A percentile compares a stretch with the other conserved stretches of the same genome.
phyloP scores from a whole-genome alignment of 2,329 filamentous ascomycete genomes.

The Paramyrothecium sp. region DNA sequence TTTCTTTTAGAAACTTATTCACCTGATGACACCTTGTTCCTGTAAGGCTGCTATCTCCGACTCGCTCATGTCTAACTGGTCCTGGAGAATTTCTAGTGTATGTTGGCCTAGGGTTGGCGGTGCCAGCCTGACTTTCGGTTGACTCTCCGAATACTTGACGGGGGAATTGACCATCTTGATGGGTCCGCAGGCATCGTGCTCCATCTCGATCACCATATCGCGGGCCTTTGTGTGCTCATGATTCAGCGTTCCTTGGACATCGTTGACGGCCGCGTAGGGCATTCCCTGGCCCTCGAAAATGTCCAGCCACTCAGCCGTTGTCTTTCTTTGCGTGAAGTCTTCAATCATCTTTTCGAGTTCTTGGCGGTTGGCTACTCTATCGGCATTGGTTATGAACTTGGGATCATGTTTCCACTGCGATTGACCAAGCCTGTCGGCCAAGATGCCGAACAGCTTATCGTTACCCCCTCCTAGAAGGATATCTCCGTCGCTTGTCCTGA shows the following conservation, averaged over 20 bases:
- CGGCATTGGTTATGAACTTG: constrained; percentile 60
- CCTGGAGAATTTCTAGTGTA: constrained; percentile 71
- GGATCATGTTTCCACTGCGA: constrained; percentile 60
- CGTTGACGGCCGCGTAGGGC: constrained; percentile 91
- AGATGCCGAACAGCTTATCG: constrained; percentile 63
- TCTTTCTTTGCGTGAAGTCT: constrained; percentile 68
- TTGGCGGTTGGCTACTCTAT: constrained; percentile 67
- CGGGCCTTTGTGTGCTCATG: constrained; percentile 83
- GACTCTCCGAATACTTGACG: constrained; percentile 86
- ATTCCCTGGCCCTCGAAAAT: constrained; percentile 87
- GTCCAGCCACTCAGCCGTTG: constrained; percentile 84
- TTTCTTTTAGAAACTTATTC: constrained; percentile 13
- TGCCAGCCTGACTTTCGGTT: constrained; percentile 70
- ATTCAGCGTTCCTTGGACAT: constrained; percentile 79
- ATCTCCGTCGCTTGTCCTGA: constrained; percentile 69
- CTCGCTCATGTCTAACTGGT: constrained; percentile 59
- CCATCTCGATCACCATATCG: constrained; percentile 84
- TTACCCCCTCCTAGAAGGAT: constrained; percentile 73
- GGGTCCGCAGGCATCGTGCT: constrained; percentile 79
- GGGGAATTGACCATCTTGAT: constrained; percentile 93
- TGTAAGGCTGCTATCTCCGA: constrained; percentile 62
- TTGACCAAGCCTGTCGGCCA: constrained; percentile 58
- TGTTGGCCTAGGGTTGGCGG: constrained; percentile 88
- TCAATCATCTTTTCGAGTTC: constrained; percentile 81
- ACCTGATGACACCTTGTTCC: constrained; percentile 64